Evolutionary conservation across 306 rosid species (phyloP).

Genomic region (Medicago arabica): DNA sequence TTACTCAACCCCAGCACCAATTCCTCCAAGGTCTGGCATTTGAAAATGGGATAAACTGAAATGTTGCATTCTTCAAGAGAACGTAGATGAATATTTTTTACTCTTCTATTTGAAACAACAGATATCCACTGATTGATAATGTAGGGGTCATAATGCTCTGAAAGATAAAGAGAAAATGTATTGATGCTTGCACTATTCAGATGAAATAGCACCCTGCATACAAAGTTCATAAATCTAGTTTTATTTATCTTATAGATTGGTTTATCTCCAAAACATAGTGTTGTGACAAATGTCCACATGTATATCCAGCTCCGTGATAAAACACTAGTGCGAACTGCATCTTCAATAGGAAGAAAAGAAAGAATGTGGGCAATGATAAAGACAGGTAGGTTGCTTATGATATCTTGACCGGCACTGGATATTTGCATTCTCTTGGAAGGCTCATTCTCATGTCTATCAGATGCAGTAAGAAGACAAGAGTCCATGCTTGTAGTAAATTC

Average conservation of each 20-base stretch:
- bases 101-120: neutral
- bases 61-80: neutral
- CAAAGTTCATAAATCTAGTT: neutral
- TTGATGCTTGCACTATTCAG: too few relatives aligned
- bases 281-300: slow-evolving; percentile 25
- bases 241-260: neutral
- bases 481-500: too few relatives aligned
- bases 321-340: slow-evolving; percentile 34
- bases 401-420: too few relatives aligned
- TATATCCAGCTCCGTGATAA: slow-evolving; percentile 32
- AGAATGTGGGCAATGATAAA: too few relatives aligned
- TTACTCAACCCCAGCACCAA: neutral
- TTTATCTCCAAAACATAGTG: neutral
- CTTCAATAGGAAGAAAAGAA: slow-evolving; percentile 1
- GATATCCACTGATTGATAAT: neutral
- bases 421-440: too few relatives aligned
- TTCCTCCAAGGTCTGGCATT: neutral
- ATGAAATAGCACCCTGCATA: neutral
- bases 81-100: neutral
- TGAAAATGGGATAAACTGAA: neutral
- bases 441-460: too few relatives aligned
- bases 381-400: too few relatives aligned
- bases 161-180: too few relatives aligned
- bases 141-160: neutral
- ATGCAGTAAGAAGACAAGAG: too few relatives aligned